Percentiles rank a stretch among this genome's conserved stretches.
Conservation (phyloP, 495 filamentous ascomycete species). For the Daldinia loculata region DNA sequence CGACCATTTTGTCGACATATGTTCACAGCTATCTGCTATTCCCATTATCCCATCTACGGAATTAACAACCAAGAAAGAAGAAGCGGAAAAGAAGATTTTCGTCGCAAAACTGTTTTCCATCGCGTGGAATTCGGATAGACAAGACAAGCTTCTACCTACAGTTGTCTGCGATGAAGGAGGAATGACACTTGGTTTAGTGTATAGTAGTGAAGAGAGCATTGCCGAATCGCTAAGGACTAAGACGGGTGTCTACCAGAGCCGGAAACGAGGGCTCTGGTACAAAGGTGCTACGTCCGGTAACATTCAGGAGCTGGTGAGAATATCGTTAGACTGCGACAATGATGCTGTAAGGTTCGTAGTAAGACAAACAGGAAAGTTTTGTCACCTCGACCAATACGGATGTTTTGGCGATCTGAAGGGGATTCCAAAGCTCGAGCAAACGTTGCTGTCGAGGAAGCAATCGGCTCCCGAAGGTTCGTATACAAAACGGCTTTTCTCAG, state of each 20-base stretch:
- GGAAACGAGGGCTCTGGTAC: constrained; percentile 95
- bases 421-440: constrained; percentile 84
- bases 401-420: constrained; percentile 90
- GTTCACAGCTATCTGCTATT: constrained; percentile 67
- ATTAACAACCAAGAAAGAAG: constrained; percentile 71
- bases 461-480: constrained; percentile 90
- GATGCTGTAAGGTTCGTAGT: constrained; percentile 92
- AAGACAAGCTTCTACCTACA: constrained; percentile 87
- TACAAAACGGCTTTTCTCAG: constrained; percentile 89
- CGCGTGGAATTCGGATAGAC: constrained; percentile 76
- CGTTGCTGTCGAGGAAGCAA: constrained; percentile 76
- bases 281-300: constrained; percentile 96
- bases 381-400: constrained; percentile 87
- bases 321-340: constrained; percentile 89
- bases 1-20: constrained; percentile 61
- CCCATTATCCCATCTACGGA: constrained; percentile 77
- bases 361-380: constrained; percentile 91
- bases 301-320: constrained; percentile 83
- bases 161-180: constrained; percentile 91
- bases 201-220: constrained; percentile 91
- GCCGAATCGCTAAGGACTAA: constrained; percentile 85
- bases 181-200: constrained; percentile 84
- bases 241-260: constrained; percentile 92
- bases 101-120: constrained; percentile 74
- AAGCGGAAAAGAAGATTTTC: constrained; percentile 64